A percentile compares a stretch with the other conserved stretches of the same genome.
Conservation (phyloP, 1,139 yeast genomes). For the Yarrowia galli region DNA sequence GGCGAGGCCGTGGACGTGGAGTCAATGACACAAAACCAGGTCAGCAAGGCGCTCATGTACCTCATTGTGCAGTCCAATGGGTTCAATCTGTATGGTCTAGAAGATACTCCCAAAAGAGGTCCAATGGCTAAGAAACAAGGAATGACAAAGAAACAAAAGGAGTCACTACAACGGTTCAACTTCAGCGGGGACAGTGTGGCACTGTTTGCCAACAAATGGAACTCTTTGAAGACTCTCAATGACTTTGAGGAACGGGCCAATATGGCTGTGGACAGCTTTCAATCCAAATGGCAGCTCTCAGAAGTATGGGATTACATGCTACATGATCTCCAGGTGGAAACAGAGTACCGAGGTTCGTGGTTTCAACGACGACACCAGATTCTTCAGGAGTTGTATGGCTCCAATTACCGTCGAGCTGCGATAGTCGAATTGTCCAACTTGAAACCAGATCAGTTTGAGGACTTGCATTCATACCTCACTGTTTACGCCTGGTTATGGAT, state of each 20-base stretch:
- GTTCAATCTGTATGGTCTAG: not conserved
- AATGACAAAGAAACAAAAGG: not conserved
- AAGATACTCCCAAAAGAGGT: not conserved
- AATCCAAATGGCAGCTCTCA: not conserved
- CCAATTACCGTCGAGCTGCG: not conserved
- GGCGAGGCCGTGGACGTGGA: not conserved
- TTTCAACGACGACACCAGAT: not conserved
- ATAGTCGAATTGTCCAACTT: not conserved
- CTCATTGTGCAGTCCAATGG: conserved; percentile 7
- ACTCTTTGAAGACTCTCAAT: not conserved
- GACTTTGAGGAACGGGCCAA: conserved; percentile 1
- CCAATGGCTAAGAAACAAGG: not conserved
- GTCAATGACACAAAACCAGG: not conserved
- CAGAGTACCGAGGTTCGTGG: not conserved
- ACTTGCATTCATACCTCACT: not conserved
- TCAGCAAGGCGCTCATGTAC: conserved; percentile 1
- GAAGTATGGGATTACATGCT: not conserved
- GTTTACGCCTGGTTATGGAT: conserved; percentile 7
- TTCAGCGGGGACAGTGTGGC: not conserved
- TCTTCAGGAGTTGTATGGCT: not conserved
- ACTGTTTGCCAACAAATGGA: not conserved
- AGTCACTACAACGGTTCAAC: not conserved
- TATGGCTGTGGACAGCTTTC: not conserved
- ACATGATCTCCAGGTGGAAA: not conserved
- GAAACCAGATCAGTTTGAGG: not conserved